A percentile compares a stretch with the other conserved stretches of the same genome.
Conservation (phyloP, 106 monocot species). For the Gastrodia elata region DNA sequence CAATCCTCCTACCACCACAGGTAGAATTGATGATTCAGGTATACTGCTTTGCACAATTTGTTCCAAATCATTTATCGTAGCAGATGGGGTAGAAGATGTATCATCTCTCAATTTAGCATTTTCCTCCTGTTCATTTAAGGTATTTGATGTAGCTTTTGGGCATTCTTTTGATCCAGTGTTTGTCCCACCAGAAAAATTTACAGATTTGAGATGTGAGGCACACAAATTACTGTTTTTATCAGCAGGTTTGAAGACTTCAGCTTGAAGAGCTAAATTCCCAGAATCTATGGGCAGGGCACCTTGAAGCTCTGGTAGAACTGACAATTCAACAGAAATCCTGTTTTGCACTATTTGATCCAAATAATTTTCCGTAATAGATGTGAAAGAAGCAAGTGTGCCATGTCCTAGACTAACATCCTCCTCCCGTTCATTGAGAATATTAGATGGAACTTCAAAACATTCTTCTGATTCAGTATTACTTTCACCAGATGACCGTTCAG, state of each 20-base stretch:
- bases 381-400: background rate
- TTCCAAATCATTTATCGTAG: no score
- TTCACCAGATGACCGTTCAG: background rate
- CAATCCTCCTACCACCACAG: no score
- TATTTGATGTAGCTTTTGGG: no score
- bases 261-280: conserved; percentile 8
- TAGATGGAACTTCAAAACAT: conserved; percentile 13
- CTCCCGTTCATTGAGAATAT: conserved; percentile 4
- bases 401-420: background rate
- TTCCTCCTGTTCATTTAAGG: no score
- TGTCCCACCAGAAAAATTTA: no score
- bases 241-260: background rate
- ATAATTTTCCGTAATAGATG: background rate
- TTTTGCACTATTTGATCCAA: background rate
- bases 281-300: background rate
- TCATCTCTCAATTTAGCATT: no score
- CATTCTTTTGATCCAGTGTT: no score
- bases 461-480: conserved; percentile 4
- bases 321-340: background rate
- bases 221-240: background rate
- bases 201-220: no score
- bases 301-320: background rate
- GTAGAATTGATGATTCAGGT: no score
- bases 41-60: no score
- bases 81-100: no score